phyloP scores from a whole-genome alignment of 116 monocot genomes.

The Zostera marina region DNA sequence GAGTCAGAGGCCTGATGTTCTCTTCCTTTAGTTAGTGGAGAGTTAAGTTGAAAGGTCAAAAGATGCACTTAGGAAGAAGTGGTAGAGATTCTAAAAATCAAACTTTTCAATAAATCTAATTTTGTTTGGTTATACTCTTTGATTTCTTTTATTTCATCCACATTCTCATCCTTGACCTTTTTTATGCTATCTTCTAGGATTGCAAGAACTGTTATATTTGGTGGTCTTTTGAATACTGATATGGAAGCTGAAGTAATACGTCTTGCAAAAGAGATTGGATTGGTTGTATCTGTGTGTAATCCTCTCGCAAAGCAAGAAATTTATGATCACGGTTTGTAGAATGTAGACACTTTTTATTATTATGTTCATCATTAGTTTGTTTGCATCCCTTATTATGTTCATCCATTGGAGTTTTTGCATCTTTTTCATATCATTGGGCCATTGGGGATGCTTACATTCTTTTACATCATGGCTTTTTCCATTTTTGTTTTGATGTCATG shows the following conservation, averaged over 20 bases:
- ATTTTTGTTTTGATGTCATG: too few species aligned
- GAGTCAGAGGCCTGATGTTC: too few species aligned
- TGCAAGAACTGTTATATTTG: constrained; percentile 88
- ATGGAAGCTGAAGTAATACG: constrained; percentile 70
- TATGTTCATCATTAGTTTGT: background rate
- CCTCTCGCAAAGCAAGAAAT: constrained; percentile 74
- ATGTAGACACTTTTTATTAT: background rate
- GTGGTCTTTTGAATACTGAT: constrained; percentile 49
- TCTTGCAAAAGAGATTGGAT: constrained; percentile 55
- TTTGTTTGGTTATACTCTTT: background rate
- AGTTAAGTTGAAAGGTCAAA: too few species aligned
- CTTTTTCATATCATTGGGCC: background rate
- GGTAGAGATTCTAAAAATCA: too few species aligned
- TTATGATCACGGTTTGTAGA: constrained; percentile 57
- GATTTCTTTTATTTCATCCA: background rate
- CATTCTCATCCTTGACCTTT: background rate
- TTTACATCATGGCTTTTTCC: too few species aligned
- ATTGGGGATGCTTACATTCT: background rate
- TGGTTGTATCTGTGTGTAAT: constrained; percentile 43
- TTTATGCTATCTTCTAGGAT: constrained; percentile 32
- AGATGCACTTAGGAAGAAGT: too few species aligned
- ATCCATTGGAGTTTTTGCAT: background rate
- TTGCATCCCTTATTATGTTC: background rate
- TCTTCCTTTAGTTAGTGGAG: too few species aligned
- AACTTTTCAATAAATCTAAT: too few species aligned